These are phyloP conservation scores for Aspergillus conjunctus DNA, from an alignment of 495 filamentous ascomycete genomes.

Conservation along the genomic window DNA sequence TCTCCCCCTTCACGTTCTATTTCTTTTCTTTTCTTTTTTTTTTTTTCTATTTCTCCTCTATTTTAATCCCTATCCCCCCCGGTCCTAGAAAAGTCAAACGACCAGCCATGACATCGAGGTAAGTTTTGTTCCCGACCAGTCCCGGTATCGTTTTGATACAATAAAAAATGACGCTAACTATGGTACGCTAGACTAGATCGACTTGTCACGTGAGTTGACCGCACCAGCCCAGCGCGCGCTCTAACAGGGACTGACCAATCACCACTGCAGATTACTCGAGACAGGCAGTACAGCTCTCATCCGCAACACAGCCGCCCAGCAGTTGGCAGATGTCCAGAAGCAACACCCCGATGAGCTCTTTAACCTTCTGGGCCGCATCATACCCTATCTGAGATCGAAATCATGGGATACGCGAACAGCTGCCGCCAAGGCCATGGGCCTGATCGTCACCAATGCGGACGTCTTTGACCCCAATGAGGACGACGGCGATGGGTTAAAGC, in stretches of 20 bases:
- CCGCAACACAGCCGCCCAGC: conserved; percentile 92
- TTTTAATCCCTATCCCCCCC: conserved; percentile 23
- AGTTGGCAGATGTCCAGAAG: conserved; percentile 96
- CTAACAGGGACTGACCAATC: conserved; percentile 32
- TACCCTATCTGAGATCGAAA: conserved; percentile 88
- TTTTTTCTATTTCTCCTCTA: conserved; percentile 20
- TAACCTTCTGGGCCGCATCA: conserved; percentile 91
- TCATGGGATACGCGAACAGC: conserved; percentile 95
- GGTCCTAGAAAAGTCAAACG: conserved; percentile 27
- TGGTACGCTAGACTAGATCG: conserved; percentile 71
- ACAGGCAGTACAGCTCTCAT: conserved; percentile 94
- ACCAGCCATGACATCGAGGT: conserved; percentile 58
- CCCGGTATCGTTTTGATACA: conserved; percentile 30
- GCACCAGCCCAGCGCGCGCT: conserved; percentile 11
- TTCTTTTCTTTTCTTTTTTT: conserved; percentile 1
- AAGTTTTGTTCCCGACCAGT: conserved; percentile 37
- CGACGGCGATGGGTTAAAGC: conserved; percentile 56
- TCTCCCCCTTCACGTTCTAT: background rate
- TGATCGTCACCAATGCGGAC: conserved; percentile 87
- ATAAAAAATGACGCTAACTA: conserved; percentile 38
- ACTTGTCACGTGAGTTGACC: conserved; percentile 82
- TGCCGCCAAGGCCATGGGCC: conserved; percentile 87
- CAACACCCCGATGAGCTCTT: conserved; percentile 96
- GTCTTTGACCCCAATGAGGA: conserved; percentile 83
- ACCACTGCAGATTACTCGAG: conserved; percentile 74